Percentiles rank a stretch among this genome's conserved stretches.
Conservation (phyloP, 192 early-diverging fungal genomes). For the Kickxella alabastrina region DNA sequence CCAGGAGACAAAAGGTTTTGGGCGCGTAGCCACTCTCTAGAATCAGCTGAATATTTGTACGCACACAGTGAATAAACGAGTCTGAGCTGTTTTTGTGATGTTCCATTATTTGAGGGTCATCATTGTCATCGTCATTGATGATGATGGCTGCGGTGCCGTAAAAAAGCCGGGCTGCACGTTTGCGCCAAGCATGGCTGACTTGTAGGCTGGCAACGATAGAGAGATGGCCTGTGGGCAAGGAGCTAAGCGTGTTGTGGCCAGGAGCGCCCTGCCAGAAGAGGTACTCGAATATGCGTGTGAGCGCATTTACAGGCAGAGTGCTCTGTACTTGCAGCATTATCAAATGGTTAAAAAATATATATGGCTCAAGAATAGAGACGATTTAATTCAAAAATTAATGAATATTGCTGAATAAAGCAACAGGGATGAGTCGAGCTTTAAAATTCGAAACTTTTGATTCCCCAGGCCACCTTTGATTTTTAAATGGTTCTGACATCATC, state of each 20-base stretch:
- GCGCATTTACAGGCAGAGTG: too few species aligned
- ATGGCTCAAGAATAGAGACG: too few species aligned
- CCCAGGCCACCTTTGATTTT: too few species aligned
- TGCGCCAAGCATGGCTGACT: conserved; percentile 26
- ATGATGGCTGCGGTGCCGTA: conserved; percentile 26
- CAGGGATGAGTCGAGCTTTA: too few species aligned
- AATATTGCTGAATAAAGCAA: too few species aligned
- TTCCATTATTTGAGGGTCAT: too few species aligned
- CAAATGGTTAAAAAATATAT: too few species aligned
- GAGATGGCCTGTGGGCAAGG: conserved; percentile 26
- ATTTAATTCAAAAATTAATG: too few species aligned
- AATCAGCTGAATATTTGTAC: conserved; percentile 26
- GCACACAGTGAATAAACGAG: conserved; percentile 19
- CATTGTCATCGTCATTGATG: conserved; percentile 8
- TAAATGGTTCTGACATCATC: too few species aligned
- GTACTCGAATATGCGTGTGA: conserved; percentile 30
- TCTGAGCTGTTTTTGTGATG: conserved; percentile 10
- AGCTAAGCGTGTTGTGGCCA: neutral
- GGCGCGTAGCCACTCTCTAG: conserved; percentile 45
- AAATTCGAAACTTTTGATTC: too few species aligned
- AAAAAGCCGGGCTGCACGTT: conserved; percentile 30
- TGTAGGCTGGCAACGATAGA: conserved; percentile 10
- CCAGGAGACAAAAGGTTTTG: conserved; percentile 13
- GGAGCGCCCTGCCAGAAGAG: conserved; percentile 24
- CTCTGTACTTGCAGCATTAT: too few species aligned